These are phyloP conservation scores for Kwoniella shivajii DNA, from an alignment of 1,284 basidiomycete species.

Conservation along the genomic window DNA sequence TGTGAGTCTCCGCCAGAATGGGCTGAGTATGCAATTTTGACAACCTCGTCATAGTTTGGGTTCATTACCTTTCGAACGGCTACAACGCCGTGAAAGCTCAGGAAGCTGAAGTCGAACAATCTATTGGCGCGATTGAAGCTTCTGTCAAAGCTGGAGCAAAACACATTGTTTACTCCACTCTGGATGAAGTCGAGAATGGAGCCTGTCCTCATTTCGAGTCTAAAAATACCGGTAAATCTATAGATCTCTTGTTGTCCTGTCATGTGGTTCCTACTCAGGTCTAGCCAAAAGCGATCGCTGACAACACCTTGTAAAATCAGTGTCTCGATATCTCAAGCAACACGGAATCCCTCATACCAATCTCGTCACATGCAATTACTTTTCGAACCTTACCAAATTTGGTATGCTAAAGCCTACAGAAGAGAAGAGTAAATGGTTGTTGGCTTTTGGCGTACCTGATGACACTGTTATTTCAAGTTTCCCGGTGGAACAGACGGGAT, in stretches of 20 bases:
- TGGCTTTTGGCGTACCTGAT: conserved; percentile 35
- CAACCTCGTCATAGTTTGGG: conserved; percentile 1
- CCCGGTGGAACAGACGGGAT: conserved; percentile 41
- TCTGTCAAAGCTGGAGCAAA: conserved; percentile 26
- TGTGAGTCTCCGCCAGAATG: no score
- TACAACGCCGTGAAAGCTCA: not conserved
- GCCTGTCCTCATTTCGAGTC: conserved; percentile 33
- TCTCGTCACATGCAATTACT: conserved; percentile 6
- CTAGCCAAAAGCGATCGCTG: no score
- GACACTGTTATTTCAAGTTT: conserved; percentile 33
- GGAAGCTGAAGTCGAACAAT: conserved; percentile 11
- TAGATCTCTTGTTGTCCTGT: not conserved
- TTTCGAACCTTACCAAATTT: conserved; percentile 6
- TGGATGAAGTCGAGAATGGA: conserved; percentile 25
- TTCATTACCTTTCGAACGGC: conserved; percentile 2
- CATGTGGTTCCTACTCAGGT: no score
- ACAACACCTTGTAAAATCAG: not conserved
- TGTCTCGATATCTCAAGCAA: not conserved
- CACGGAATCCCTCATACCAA: conserved; percentile 8
- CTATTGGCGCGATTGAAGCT: conserved; percentile 26
- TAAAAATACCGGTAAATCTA: conserved; percentile 31
- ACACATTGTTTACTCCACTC: conserved; percentile 39
- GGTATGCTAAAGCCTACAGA: not conserved
- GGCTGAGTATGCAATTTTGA: no score
- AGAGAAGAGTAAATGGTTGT: conserved; percentile 16